phyloP scores from a whole-genome alignment of 1,284 basidiomycete genomes.

The Leccinum solheimii region DNA sequence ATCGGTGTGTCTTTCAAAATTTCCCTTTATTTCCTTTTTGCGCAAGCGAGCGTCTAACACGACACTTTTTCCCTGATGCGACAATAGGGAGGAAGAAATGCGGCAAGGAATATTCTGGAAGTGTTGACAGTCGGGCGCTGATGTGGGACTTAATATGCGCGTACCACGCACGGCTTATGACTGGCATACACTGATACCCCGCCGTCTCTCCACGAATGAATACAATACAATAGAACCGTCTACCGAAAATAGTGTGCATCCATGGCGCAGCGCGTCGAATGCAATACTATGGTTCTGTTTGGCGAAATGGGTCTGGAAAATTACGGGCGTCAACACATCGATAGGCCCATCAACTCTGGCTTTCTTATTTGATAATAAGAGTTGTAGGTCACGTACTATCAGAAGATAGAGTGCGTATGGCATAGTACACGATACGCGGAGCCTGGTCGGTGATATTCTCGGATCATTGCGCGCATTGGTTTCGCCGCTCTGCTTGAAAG shows the following conservation, averaged over 20 bases:
- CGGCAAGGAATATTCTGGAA: slow-evolving; percentile 61
- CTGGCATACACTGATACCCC: neutral
- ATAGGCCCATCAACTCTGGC: neutral
- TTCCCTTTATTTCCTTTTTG: slow-evolving; percentile 1
- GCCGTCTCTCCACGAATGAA: neutral
- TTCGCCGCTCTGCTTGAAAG: too few relatives aligned
- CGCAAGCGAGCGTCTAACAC: slow-evolving; percentile 6
- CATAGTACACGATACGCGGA: too few relatives aligned
- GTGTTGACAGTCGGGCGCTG: slow-evolving; percentile 41
- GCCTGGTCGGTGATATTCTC: too few relatives aligned
- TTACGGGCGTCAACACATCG: neutral
- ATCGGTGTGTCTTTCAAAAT: slow-evolving; percentile 52
- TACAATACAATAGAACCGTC: neutral
- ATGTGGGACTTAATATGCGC: neutral
- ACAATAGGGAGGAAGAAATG: slow-evolving; percentile 46
- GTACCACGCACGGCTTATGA: neutral
- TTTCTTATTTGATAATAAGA: too few relatives aligned
- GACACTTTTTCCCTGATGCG: neutral
- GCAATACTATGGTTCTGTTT: neutral
- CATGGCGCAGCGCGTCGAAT: neutral
- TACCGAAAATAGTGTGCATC: neutral
- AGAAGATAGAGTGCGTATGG: too few relatives aligned
- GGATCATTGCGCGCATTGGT: too few relatives aligned
- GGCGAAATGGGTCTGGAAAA: neutral
- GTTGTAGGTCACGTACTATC: too few relatives aligned